Percentiles rank a stretch among this genome's conserved stretches.
phyloP scores from a whole-genome alignment of 164 flowering plant genomes.

The Buxus sempervirens region DNA sequence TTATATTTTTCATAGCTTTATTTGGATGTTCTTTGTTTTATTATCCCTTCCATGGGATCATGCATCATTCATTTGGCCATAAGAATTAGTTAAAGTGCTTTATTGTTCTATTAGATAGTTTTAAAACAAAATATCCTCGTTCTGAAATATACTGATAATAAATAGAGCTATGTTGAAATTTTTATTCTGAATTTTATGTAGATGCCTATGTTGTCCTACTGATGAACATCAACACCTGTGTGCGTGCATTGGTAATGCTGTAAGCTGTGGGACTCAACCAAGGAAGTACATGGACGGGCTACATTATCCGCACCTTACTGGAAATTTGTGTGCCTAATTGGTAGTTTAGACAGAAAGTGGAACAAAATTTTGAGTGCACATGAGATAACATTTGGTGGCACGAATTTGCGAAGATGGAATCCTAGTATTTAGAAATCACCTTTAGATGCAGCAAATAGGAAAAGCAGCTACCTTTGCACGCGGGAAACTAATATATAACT shows the following conservation, averaged over 20 bases:
- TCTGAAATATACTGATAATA: not conserved
- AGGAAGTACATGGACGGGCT: no score
- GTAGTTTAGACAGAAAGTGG: no score
- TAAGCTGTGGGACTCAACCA: not conserved
- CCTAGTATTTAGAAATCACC: no score
- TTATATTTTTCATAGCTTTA: not conserved
- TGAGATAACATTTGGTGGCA: no score
- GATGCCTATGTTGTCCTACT: not conserved
- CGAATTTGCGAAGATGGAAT: no score
- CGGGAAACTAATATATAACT: no score
- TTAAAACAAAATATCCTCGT: not conserved
- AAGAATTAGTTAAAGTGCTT: not conserved
- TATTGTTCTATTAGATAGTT: not conserved
- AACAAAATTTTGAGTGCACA: no score
- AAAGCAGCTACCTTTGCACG: no score
- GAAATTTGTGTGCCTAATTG: no score
- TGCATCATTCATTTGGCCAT: not conserved
- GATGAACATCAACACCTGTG: not conserved
- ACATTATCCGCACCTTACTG: no score
- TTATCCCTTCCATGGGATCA: not conserved
- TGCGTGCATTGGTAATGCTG: not conserved
- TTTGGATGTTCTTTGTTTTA: not conserved
- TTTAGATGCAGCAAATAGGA: no score
- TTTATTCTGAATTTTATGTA: not conserved
- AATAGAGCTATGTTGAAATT: not conserved